Evolutionary conservation across 2,329 filamentous ascomycete species (phyloP).

Genomic region (Fonsecaea monophora): DNA sequence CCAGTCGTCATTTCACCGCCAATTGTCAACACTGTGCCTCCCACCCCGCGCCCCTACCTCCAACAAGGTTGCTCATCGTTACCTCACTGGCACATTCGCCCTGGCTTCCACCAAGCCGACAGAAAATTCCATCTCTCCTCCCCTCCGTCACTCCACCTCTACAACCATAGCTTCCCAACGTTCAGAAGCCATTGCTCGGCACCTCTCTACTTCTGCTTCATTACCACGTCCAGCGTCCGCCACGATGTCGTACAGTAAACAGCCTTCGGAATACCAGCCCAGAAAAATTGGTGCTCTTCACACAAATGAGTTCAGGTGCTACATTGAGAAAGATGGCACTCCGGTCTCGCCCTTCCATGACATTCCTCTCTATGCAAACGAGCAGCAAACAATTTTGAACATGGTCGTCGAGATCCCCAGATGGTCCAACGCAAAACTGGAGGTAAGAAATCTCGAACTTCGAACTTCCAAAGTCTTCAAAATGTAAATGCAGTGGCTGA

Average conservation of each 20-base stretch:
- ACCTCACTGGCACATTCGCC: slow-evolving; percentile 27
- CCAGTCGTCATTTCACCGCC: slow-evolving; percentile 37
- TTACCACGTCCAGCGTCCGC: slow-evolving; percentile 37
- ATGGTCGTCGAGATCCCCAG: slow-evolving; percentile 99
- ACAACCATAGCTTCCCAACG: slow-evolving; percentile 57
- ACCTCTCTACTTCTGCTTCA: slow-evolving; percentile 52
- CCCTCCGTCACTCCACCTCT: slow-evolving; percentile 35
- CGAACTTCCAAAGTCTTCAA: slow-evolving; percentile 21
- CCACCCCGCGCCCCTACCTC: slow-evolving; percentile 15
- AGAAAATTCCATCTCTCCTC: slow-evolving; percentile 34
- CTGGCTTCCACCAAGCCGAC: slow-evolving; percentile 35
- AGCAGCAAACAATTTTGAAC: slow-evolving; percentile 94
- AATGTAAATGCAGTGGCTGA: slow-evolving; percentile 17
- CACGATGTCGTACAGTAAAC: slow-evolving; percentile 52
- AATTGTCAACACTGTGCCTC: slow-evolving; percentile 23
- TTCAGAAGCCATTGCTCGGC: slow-evolving; percentile 55
- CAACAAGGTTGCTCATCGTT: slow-evolving; percentile 16
- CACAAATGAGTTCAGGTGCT: slow-evolving; percentile 96
- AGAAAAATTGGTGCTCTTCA: slow-evolving; percentile 89
- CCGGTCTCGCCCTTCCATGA: slow-evolving; percentile 97
- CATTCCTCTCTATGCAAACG: slow-evolving; percentile 95
- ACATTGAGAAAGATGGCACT: slow-evolving; percentile 95
- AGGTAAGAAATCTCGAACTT: slow-evolving; percentile 67
- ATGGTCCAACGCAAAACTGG: slow-evolving; percentile 99
- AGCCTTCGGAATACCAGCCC: slow-evolving; percentile 72